phyloP scores from a whole-genome alignment of 345 rosid genomes.

The Gossypium mustelinum region DNA sequence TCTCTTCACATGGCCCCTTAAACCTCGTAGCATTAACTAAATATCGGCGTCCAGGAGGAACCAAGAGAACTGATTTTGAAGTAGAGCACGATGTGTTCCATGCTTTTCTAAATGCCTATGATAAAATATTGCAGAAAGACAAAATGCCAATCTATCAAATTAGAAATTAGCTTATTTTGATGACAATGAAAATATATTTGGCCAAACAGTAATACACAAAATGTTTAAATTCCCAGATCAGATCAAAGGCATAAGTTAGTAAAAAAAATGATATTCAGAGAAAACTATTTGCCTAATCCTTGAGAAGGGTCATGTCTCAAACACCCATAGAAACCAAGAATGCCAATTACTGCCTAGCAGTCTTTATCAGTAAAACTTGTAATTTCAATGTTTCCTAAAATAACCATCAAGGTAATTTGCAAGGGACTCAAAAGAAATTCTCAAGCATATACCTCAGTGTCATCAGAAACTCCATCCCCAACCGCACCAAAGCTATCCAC shows the following conservation, averaged over 20 bases:
- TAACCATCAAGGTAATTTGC: neutral
- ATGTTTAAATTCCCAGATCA: neutral
- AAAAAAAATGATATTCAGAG: neutral
- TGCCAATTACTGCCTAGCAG: neutral
- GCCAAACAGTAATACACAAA: neutral
- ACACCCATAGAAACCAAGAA: neutral
- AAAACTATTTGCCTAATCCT: neutral
- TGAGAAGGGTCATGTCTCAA: neutral
- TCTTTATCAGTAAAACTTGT: neutral
- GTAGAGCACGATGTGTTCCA: constrained; percentile 75
- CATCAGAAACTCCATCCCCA: constrained; percentile 91
- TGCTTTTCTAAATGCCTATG: constrained; percentile 67
- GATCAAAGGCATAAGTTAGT: neutral
- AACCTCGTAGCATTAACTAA: constrained; percentile 80
- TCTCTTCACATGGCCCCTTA: constrained; percentile 78
- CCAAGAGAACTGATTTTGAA: constrained; percentile 60
- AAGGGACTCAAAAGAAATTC: neutral
- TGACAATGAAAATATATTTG: neutral
- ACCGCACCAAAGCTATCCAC: constrained; percentile 91
- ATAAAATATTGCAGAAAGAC: constrained; percentile 2
- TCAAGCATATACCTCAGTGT: constrained; percentile 55
- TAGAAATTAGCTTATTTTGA: neutral
- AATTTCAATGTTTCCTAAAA: neutral
- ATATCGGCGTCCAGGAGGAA: constrained; percentile 65
- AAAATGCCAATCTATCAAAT: constrained; percentile 1